Evolutionary conservation across 495 filamentous ascomycete species (phyloP).

Genomic region (Melanomma pulvis-pyrius): DNA sequence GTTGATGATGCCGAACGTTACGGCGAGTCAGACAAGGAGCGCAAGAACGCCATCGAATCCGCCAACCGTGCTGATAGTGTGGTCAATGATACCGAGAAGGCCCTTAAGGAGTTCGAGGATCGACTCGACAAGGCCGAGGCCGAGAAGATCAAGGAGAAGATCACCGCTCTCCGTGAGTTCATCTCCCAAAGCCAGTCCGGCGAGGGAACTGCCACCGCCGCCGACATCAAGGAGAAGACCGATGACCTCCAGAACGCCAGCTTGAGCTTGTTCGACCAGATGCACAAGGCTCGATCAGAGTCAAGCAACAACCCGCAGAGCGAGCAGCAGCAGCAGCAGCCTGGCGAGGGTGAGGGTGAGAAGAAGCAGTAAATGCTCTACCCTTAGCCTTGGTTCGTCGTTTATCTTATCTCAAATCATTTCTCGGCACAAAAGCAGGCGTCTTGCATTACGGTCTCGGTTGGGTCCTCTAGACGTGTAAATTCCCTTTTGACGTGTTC

Average conservation of each 20-base stretch:
- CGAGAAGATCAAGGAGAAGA: slow-evolving; percentile 91
- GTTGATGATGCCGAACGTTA: slow-evolving; percentile 97
- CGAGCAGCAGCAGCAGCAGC: slow-evolving; percentile 49
- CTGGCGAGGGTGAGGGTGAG: slow-evolving; percentile 65
- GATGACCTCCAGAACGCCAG: slow-evolving; percentile 95
- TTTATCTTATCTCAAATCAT: slow-evolving; percentile 15
- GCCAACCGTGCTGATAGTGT: slow-evolving; percentile 98
- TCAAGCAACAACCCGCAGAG: slow-evolving; percentile 48
- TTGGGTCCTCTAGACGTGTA: slow-evolving; percentile 34
- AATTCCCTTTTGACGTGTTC: slow-evolving; percentile 5
- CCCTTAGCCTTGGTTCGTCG: slow-evolving; percentile 17
- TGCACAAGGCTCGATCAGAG: slow-evolving; percentile 83
- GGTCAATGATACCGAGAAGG: slow-evolving; percentile 97
- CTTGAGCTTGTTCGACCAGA: slow-evolving; percentile 98
- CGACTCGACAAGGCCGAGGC: slow-evolving; percentile 96
- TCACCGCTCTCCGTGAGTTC: slow-evolving; percentile 81
- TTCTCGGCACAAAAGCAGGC: slow-evolving; percentile 32
- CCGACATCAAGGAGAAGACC: slow-evolving; percentile 95
- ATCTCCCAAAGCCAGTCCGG: slow-evolving; percentile 93
- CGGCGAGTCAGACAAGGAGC: slow-evolving; percentile 92
- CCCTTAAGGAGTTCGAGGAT: slow-evolving; percentile 92
- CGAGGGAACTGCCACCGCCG: slow-evolving; percentile 80
- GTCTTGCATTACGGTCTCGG: slow-evolving; percentile 30
- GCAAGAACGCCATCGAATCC: slow-evolving; percentile 89
- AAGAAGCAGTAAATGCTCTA: slow-evolving; percentile 70